A percentile compares a stretch with the other conserved stretches of the same genome.
These are phyloP conservation scores for Westerdykella sp. DNA, from an alignment of 2,329 filamentous ascomycete species.

Conservation along the genomic window DNA sequence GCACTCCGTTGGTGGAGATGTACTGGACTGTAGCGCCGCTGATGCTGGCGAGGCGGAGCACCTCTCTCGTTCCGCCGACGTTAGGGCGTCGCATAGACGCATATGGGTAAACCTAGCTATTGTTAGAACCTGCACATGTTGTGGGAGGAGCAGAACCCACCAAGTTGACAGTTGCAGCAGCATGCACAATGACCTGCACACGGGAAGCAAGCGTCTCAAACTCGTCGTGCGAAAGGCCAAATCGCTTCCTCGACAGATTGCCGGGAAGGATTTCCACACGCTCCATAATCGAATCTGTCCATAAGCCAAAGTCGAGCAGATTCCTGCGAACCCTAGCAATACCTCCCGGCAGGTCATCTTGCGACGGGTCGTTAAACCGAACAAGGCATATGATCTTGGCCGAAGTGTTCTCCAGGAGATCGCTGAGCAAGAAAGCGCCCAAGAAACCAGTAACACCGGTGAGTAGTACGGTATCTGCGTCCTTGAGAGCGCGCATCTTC, in stretches of 20 bases:
- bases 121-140: conserved; percentile 54
- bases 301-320: conserved; percentile 69
- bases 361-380: conserved; percentile 61
- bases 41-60: conserved; percentile 63
- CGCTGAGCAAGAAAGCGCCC: conserved; percentile 66
- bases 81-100: conserved; percentile 68
- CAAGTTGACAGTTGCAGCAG: conserved; percentile 65
- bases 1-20: conserved; percentile 72
- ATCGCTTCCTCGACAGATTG: conserved; percentile 61
- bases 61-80: conserved; percentile 70
- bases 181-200: conserved; percentile 69
- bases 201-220: conserved; percentile 61
- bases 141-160: conserved; percentile 55
- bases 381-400: conserved; percentile 68
- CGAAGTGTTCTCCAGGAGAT: conserved; percentile 60
- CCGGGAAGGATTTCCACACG: conserved; percentile 70
- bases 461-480: conserved; percentile 63
- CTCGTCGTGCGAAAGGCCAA: conserved; percentile 60
- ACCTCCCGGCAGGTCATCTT: conserved; percentile 58
- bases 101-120: conserved; percentile 64
- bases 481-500: conserved; percentile 53
- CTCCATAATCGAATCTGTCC: conserved; percentile 71
- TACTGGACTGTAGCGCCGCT: conserved; percentile 69
- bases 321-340: conserved; percentile 70
- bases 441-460: conserved; percentile 73